Conservation (phyloP, 164 flowering plant species). For the Magnolia kwangsiensis region DNA sequence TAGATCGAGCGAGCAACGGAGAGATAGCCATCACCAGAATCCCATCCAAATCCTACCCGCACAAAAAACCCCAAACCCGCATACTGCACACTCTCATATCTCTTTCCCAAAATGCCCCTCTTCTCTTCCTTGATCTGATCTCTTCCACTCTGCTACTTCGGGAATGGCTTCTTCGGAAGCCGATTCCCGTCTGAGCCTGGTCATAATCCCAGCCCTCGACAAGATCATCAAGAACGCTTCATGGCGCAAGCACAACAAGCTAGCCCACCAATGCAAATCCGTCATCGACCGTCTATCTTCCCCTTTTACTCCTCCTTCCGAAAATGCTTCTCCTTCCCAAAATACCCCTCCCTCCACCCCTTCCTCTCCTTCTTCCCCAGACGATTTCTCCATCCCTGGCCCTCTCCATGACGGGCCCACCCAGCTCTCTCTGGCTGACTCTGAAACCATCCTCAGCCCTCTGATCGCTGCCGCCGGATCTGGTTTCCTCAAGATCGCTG, state of each 20-base stretch:
- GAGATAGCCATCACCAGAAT: not conserved
- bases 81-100: not conserved
- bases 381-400: slow-evolving; percentile 47
- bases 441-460: slow-evolving; percentile 71
- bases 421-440: slow-evolving; percentile 65
- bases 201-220: slow-evolving; percentile 71
- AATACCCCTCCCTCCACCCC: slow-evolving; percentile 16
- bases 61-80: not conserved
- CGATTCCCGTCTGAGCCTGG: slow-evolving; percentile 81
- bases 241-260: slow-evolving; percentile 92
- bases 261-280: slow-evolving; percentile 77
- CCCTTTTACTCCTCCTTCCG: slow-evolving; percentile 3
- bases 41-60: not conserved
- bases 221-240: slow-evolving; percentile 88
- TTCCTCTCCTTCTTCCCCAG: slow-evolving; percentile 20
- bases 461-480: slow-evolving; percentile 63
- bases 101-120: not conserved
- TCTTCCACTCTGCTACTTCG: slow-evolving; percentile 6
- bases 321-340: not conserved
- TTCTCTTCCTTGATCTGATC: not conserved
- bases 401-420: slow-evolving; percentile 60
- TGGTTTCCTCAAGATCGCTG: slow-evolving; percentile 69
- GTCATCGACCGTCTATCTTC: slow-evolving; percentile 41
- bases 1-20: not conserved
- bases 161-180: slow-evolving; percentile 99